Evolutionary conservation across 768 basidiomycete genomes (phyloP).

Genomic region (Mycena latifolia): DNA sequence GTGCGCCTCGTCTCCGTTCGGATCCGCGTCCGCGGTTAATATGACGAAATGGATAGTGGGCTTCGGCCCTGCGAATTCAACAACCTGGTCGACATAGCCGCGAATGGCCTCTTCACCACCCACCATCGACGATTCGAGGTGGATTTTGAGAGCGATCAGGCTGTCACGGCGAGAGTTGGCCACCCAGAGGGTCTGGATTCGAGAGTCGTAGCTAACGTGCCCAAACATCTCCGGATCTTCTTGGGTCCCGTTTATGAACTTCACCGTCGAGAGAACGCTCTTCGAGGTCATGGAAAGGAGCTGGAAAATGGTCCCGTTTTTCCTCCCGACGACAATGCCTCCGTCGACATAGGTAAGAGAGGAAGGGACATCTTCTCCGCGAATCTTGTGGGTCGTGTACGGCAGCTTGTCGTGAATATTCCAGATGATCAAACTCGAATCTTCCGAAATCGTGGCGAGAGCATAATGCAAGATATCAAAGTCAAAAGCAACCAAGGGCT

Average conservation of each 20-base stretch:
- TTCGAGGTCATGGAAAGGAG: conserved; percentile 82
- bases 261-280: conserved; percentile 80
- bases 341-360: conserved; percentile 89
- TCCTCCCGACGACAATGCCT: conserved; percentile 87
- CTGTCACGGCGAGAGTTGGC: conserved; percentile 89
- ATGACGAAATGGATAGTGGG: conserved; percentile 93
- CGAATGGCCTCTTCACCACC: conserved; percentile 73
- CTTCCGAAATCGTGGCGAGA: conserved; percentile 85
- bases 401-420: conserved; percentile 82
- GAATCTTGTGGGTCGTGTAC: conserved; percentile 81
- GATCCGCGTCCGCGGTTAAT: conserved; percentile 86
- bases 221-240: conserved; percentile 92
- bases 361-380: conserved; percentile 85
- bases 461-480: conserved; percentile 85
- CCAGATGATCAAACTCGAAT: conserved; percentile 87
- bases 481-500: conserved; percentile 88
- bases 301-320: conserved; percentile 88
- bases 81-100: conserved; percentile 83
- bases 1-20: conserved; percentile 84
- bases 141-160: conserved; percentile 83
- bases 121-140: conserved; percentile 70
- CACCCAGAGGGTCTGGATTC: conserved; percentile 90
- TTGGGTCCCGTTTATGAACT: conserved; percentile 75
- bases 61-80: conserved; percentile 87
- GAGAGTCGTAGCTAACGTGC: conserved; percentile 85